phyloP scores from a whole-genome alignment of 352 stramenopile species.

The Poterioochromonas sp. region DNA sequence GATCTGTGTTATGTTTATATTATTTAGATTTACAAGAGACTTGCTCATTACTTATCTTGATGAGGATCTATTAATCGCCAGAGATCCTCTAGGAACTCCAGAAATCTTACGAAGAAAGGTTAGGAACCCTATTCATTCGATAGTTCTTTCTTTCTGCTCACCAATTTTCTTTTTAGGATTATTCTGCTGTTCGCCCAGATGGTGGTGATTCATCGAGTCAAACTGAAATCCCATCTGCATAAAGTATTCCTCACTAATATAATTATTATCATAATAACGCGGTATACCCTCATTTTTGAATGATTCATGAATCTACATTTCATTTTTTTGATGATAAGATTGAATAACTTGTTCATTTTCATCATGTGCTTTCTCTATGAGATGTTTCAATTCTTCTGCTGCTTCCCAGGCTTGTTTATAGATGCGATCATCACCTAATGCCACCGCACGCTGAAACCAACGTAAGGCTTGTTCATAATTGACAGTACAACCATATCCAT shows the following conservation, averaged over 20 bases:
- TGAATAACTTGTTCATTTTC: conserved; percentile 32
- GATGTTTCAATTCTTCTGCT: background rate
- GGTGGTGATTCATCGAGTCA: too few species aligned
- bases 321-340: too few species aligned
- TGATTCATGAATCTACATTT: too few species aligned
- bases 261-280: too few species aligned
- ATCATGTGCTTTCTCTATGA: background rate
- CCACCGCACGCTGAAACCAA: conserved; percentile 27
- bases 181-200: too few species aligned
- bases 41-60: conserved; percentile 3
- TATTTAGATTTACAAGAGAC: background rate
- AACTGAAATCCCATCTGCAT: too few species aligned
- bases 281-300: too few species aligned
- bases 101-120: conserved; percentile 9
- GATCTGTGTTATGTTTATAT: background rate
- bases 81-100: background rate
- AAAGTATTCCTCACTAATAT: too few species aligned
- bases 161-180: too few species aligned
- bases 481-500: conserved; percentile 26
- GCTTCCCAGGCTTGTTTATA: background rate
- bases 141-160: too few species aligned
- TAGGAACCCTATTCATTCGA: too few species aligned
- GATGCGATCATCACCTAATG: conserved; percentile 3
- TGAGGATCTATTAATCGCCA: background rate
- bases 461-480: conserved; percentile 30